Evolutionary conservation across 352 stramenopile species (phyloP).

Genomic region (Phytophthora europaea): DNA sequence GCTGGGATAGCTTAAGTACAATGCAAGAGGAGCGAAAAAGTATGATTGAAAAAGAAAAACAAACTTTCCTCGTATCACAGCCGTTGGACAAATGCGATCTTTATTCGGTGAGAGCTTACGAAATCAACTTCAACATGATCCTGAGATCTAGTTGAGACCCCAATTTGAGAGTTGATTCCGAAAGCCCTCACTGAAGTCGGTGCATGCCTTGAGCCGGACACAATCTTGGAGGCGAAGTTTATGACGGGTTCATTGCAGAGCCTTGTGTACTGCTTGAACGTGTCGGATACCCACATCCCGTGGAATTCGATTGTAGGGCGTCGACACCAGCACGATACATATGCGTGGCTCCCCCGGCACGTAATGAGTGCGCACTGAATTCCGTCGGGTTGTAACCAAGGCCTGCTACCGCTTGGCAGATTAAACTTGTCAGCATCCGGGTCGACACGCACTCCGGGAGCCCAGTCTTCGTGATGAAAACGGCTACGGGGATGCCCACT

Average conservation of each 20-base stretch:
- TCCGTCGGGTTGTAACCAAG: not conserved
- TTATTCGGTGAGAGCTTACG: conserved; percentile 14
- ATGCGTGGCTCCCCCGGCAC: too few species aligned
- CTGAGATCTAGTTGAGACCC: not conserved
- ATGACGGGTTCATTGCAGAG: too few species aligned
- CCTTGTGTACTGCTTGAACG: too few species aligned
- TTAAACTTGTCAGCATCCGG: conserved; percentile 1
- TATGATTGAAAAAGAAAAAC: too few species aligned
- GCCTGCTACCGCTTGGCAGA: conserved; percentile 1
- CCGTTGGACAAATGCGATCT: not conserved
- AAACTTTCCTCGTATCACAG: too few species aligned
- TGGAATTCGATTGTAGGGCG: too few species aligned
- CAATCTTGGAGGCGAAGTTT: too few species aligned
- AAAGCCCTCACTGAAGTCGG: not conserved
- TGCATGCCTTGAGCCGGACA: not conserved
- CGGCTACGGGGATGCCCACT: not conserved
- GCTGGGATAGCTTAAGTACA: too few species aligned
- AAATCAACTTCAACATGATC: conserved; percentile 10
- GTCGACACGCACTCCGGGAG: not conserved
- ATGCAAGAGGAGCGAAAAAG: too few species aligned
- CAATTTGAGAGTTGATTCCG: too few species aligned
- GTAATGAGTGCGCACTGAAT: too few species aligned
- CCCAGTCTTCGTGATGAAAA: not conserved
- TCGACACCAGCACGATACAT: not conserved
- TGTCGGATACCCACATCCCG: too few species aligned